These are phyloP conservation scores for Suhomyces sp. DNA, from an alignment of 805 yeast genomes.

Conservation along the genomic window DNA sequence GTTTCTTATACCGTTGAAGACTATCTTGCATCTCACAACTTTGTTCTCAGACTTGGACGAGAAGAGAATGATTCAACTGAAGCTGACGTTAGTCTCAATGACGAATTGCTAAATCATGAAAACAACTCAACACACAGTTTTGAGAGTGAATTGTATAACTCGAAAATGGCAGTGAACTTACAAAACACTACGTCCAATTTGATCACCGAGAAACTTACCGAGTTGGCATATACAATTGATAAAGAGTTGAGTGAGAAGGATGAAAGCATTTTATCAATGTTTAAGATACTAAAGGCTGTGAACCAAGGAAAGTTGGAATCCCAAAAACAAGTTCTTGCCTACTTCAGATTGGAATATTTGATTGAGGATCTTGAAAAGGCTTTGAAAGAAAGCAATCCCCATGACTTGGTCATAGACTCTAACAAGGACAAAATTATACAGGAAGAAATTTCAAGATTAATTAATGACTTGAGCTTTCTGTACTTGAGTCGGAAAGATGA, in stretches of 20 bases:
- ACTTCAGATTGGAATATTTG: slow-evolving; percentile 34
- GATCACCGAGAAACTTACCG: slow-evolving; percentile 39
- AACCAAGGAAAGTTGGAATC: slow-evolving; percentile 27
- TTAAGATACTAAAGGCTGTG: slow-evolving; percentile 23
- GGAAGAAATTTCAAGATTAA: slow-evolving; percentile 39
- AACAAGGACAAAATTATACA: slow-evolving; percentile 36
- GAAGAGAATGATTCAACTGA: slow-evolving; percentile 5
- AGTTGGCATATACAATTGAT: slow-evolving; percentile 37
- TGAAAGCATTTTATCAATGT: slow-evolving; percentile 27
- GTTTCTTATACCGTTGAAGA: slow-evolving; percentile 27
- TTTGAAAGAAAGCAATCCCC: slow-evolving; percentile 8
- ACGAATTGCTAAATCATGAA: slow-evolving; percentile 4
- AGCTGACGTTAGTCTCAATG: background rate
- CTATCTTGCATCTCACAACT: slow-evolving; percentile 29
- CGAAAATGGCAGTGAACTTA: slow-evolving; percentile 34
- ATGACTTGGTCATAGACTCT: slow-evolving; percentile 21
- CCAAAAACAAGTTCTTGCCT: slow-evolving; percentile 26
- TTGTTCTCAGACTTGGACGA: slow-evolving; percentile 22
- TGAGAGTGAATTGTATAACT: slow-evolving; percentile 36
- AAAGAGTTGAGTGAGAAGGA: slow-evolving; percentile 39
- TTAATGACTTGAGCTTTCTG: slow-evolving; percentile 41
- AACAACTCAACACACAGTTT: slow-evolving; percentile 26
- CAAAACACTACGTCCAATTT: slow-evolving; percentile 33
- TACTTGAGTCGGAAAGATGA: slow-evolving; percentile 32
- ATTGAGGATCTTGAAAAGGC: slow-evolving; percentile 26